Percentiles rank a stretch among this genome's conserved stretches.
Evolutionary conservation across 2,329 filamentous ascomycete species (phyloP).

Genomic region (Neophaeococcomyces mojaviensis): DNA sequence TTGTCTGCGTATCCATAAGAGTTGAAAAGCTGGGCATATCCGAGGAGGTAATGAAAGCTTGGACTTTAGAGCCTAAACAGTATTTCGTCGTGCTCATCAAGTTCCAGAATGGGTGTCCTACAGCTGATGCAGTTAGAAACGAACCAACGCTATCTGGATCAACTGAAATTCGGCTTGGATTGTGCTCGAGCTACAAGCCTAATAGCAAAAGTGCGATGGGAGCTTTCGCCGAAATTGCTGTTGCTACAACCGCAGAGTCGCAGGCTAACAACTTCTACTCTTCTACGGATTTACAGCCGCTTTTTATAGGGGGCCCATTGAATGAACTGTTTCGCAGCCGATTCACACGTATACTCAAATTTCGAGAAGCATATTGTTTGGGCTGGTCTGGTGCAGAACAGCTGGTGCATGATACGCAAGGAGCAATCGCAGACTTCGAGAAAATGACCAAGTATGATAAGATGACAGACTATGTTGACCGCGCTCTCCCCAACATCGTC

Average conservation of each 20-base stretch:
- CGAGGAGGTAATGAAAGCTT: slow-evolving; percentile 66
- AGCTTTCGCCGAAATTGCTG: slow-evolving; percentile 39
- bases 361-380: slow-evolving; percentile 40
- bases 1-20: slow-evolving; percentile 61
- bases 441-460: slow-evolving; percentile 10
- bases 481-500: slow-evolving; percentile 38
- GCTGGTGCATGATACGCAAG: slow-evolving; percentile 45
- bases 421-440: slow-evolving; percentile 11
- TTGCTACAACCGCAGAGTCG: slow-evolving; percentile 2
- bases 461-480: slow-evolving; percentile 2
- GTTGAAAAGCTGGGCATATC: slow-evolving; percentile 65
- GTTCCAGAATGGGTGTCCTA: slow-evolving; percentile 55
- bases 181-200: slow-evolving; percentile 67
- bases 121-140: slow-evolving; percentile 44
- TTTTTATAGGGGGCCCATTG: slow-evolving; percentile 67
- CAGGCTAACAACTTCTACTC: not conserved
- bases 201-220: slow-evolving; percentile 46
- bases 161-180: slow-evolving; percentile 56
- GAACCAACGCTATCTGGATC: slow-evolving; percentile 34
- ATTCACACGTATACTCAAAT: slow-evolving; percentile 55
- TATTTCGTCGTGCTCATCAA: slow-evolving; percentile 68
- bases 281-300: slow-evolving; percentile 39
- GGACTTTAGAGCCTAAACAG: slow-evolving; percentile 59
- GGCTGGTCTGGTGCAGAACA: slow-evolving; percentile 59
- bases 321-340: slow-evolving; percentile 60